These are phyloP conservation scores for Galeopsis tetrahit DNA, from an alignment of 257 asterid species.

Conservation along the genomic window DNA sequence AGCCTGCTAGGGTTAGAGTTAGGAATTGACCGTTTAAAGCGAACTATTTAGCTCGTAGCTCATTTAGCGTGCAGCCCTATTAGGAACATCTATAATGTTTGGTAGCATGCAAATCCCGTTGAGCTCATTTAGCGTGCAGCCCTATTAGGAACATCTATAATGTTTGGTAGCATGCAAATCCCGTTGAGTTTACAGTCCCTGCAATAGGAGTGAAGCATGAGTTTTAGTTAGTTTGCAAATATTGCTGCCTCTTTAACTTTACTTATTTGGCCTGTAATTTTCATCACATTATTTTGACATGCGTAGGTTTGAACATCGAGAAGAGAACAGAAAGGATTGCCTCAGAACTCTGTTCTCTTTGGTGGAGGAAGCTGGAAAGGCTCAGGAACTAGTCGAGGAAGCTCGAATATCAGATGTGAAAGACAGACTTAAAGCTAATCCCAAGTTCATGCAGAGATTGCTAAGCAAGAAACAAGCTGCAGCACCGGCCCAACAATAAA, in stretches of 20 bases:
- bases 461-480: conserved; percentile 49
- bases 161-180: neutral
- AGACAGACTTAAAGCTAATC: conserved; percentile 77
- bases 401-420: conserved; percentile 64
- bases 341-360: conserved; percentile 74
- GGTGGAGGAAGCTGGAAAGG: conserved; percentile 87
- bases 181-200: neutral
- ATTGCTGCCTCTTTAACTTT: neutral
- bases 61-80: too few species aligned
- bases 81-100: too few species aligned
- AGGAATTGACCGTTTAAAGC: too few species aligned
- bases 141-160: too few species aligned
- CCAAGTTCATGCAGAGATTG: conserved; percentile 78
- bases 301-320: conserved; percentile 84
- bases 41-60: too few species aligned
- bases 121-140: too few species aligned
- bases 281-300: neutral
- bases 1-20: too few species aligned
- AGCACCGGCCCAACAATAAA: conserved; percentile 37
- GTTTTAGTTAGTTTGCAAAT: neutral
- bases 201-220: neutral
- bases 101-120: neutral
- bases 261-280: neutral
- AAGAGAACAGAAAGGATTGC: conserved; percentile 96
- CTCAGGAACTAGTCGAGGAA: conserved; percentile 64